Evolutionary conservation across 805 yeast species (phyloP).

Genomic region (Metschnikowia drakensbergensis): DNA sequence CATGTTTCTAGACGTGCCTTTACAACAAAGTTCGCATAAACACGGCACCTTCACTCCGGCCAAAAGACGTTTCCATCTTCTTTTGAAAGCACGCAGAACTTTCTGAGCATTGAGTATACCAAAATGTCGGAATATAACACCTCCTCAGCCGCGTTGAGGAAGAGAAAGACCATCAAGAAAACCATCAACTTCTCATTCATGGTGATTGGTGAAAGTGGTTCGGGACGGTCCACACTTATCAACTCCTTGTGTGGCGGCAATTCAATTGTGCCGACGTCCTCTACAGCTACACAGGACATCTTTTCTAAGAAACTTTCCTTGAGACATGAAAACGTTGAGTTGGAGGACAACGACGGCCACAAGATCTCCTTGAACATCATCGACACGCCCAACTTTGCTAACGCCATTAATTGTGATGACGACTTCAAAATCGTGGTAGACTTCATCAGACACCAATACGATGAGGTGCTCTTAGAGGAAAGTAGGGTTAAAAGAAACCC

Average conservation of each 20-base stretch:
- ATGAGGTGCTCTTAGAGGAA: slow-evolving; percentile 77
- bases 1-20: slow-evolving; percentile 6
- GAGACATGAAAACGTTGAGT: slow-evolving; percentile 76
- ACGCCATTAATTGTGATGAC: slow-evolving; percentile 62
- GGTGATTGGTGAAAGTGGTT: slow-evolving; percentile 85
- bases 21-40: slow-evolving; percentile 5
- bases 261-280: slow-evolving; percentile 65
- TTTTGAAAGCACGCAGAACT: neutral
- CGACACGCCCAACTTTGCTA: slow-evolving; percentile 84
- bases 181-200: slow-evolving; percentile 81
- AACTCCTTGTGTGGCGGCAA: slow-evolving; percentile 87
- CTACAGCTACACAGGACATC: slow-evolving; percentile 58
- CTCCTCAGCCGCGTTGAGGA: slow-evolving; percentile 44
- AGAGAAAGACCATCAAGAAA: slow-evolving; percentile 76
- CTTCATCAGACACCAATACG: slow-evolving; percentile 76
- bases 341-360: slow-evolving; percentile 83
- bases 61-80: neutral
- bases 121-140: slow-evolving; percentile 22
- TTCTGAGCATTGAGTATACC: neutral
- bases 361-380: slow-evolving; percentile 72
- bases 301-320: slow-evolving; percentile 48
- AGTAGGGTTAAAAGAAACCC: slow-evolving; percentile 81
- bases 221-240: slow-evolving; percentile 89
- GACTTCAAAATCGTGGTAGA: slow-evolving; percentile 71
- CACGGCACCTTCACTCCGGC: neutral